Evolutionary conservation across 345 rosid genomes (phyloP).

Genomic region (Psidium friedrichsthalianum): DNA sequence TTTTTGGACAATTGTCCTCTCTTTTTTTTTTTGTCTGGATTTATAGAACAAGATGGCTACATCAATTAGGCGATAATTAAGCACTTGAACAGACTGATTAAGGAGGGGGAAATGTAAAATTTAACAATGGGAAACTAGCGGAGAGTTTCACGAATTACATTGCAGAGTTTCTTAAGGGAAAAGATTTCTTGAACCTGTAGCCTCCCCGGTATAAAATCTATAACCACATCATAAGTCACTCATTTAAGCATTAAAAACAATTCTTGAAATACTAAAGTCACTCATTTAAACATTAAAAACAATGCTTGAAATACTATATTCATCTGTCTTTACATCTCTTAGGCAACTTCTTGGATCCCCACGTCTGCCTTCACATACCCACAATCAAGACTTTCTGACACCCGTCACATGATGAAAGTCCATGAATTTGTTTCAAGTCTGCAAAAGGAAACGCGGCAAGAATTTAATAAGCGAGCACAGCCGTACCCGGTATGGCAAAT

Average conservation of each 20-base stretch:
- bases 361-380: neutral
- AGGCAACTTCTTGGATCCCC: neutral
- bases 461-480: neutral
- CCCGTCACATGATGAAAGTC: neutral
- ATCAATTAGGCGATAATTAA: neutral
- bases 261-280: neutral
- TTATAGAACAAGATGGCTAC: neutral
- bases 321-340: no score
- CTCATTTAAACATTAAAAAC: neutral
- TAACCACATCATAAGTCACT: neutral
- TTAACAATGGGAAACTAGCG: neutral
- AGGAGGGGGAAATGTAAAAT: neutral
- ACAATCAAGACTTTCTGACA: neutral
- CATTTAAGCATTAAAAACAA: neutral
- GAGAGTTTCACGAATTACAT: neutral
- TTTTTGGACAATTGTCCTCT: no score
- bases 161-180: neutral
- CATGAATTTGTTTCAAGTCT: neutral
- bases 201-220: neutral
- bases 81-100: neutral
- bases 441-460: neutral
- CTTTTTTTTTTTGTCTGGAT: neutral
- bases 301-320: neutral
- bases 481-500: neutral
- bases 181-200: neutral